phyloP scores from a whole-genome alignment of 1,139 yeast species.

The Kurtzmaniella quercitrusa region DNA sequence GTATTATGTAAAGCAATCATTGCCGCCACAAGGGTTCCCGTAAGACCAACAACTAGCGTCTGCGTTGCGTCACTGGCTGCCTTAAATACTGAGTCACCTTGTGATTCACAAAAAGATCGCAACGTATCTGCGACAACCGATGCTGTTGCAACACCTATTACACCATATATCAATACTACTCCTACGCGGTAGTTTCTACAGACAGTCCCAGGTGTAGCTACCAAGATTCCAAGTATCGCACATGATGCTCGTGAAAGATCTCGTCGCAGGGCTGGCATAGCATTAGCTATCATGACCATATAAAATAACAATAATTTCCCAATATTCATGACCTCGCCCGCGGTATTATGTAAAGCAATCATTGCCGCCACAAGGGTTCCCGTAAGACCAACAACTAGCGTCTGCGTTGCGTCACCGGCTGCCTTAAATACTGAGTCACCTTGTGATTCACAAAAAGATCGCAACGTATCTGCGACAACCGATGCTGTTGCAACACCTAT shows the following conservation, averaged over 20 bases:
- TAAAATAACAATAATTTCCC: too few species aligned
- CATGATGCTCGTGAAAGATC: background rate
- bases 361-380: background rate
- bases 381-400: background rate
- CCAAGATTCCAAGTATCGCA: background rate
- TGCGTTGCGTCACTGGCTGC: background rate
- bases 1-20: background rate
- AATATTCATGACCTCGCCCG: too few species aligned
- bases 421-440: background rate
- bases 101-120: background rate
- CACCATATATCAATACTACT: background rate
- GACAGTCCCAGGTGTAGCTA: background rate
- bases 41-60: background rate
- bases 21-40: background rate
- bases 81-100: background rate
- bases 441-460: background rate
- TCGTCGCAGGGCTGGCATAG: too few species aligned
- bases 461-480: background rate
- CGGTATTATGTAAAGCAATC: background rate
- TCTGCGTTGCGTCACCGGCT: background rate
- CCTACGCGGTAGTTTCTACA: background rate
- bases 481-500: background rate
- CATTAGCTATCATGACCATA: too few species aligned
- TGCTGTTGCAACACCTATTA: background rate
- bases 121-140: background rate